phyloP scores from a whole-genome alignment of 176 grass and related monocot genomes.

The Musa troglodytarum region DNA sequence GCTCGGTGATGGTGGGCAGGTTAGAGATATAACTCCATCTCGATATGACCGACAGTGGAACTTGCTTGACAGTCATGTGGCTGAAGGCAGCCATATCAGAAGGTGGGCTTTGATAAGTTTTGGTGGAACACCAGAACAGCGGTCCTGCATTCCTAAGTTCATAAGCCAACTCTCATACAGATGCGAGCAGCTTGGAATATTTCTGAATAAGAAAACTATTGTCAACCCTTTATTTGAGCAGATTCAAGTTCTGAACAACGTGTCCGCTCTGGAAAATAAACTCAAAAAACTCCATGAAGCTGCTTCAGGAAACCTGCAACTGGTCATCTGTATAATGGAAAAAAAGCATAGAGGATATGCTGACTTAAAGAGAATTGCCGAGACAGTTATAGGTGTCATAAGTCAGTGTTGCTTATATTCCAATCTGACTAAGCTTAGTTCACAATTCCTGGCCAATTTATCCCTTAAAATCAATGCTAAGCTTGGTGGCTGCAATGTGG shows the following conservation, averaged over 20 bases:
- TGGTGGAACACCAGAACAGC: conserved; percentile 66
- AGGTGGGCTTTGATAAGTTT: conserved; percentile 92
- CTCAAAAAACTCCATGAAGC: conserved; percentile 70
- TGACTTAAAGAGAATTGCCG: conserved; percentile 83
- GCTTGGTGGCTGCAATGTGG: conserved; percentile 71
- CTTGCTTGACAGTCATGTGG: conserved; percentile 72
- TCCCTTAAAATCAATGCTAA: conserved; percentile 88
- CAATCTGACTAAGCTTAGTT: conserved; percentile 57
- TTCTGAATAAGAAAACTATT: conserved; percentile 59
- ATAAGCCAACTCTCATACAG: conserved; percentile 58
- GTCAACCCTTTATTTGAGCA: conserved; percentile 63
- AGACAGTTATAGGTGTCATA: conserved; percentile 74
- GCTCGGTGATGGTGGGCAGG: conserved; percentile 53
- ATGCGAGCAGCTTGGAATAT: conserved; percentile 80
- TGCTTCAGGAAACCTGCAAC: conserved; percentile 63
- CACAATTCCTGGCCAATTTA: conserved; percentile 77
- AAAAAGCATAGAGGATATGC: conserved; percentile 66
- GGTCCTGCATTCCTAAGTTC: conserved; percentile 61
- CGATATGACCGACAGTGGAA: conserved; percentile 84
- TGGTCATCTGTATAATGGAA: conserved; percentile 89
- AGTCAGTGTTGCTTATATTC: conserved; percentile 93
- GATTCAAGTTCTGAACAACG: conserved; percentile 76
- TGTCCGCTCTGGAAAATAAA: conserved; percentile 55
- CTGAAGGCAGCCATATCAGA: conserved; percentile 66
- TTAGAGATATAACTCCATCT: conserved; percentile 74